These are phyloP conservation scores for Mycena epipterygia DNA, from an alignment of 768 basidiomycete genomes.

Conservation along the genomic window DNA sequence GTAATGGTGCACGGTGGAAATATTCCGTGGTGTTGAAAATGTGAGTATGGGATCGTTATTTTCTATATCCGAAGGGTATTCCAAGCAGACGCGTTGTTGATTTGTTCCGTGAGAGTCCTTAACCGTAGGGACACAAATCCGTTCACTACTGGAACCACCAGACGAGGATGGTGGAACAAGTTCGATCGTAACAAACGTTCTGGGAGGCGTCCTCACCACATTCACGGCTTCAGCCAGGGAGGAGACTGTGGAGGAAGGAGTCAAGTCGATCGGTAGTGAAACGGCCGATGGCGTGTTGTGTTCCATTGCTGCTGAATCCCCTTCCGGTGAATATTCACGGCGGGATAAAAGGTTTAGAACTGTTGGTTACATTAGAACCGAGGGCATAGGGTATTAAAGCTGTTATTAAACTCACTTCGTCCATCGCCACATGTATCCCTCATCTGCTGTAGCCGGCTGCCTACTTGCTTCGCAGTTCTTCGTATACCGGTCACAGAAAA, in stretches of 20 bases:
- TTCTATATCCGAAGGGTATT: constrained; percentile 29
- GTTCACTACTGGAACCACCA: background rate
- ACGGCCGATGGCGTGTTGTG: background rate
- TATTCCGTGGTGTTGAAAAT: constrained; percentile 33
- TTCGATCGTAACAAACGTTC: constrained; percentile 29
- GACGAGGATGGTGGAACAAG: constrained; percentile 16
- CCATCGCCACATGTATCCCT: constrained; percentile 72
- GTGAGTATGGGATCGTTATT: constrained; percentile 37
- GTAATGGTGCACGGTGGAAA: constrained; percentile 38
- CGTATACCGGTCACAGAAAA: constrained; percentile 64
- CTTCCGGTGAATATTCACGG: constrained; percentile 8
- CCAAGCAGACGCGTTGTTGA: constrained; percentile 29
- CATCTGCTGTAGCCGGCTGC: constrained; percentile 77
- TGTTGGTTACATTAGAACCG: constrained; percentile 5
- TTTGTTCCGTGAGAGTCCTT: constrained; percentile 13
- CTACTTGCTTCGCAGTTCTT: constrained; percentile 78
- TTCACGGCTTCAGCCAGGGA: constrained; percentile 4
- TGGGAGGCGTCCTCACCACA: background rate
- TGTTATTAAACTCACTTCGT: constrained; percentile 57
- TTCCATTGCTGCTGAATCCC: background rate
- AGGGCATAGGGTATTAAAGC: background rate
- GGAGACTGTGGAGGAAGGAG: background rate
- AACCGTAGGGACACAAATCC: background rate
- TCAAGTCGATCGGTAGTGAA: background rate
- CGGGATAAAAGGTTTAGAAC: constrained; percentile 40